Evolutionary conservation across 257 asterid species (phyloP).

Genomic region (Petunia axillaris): DNA sequence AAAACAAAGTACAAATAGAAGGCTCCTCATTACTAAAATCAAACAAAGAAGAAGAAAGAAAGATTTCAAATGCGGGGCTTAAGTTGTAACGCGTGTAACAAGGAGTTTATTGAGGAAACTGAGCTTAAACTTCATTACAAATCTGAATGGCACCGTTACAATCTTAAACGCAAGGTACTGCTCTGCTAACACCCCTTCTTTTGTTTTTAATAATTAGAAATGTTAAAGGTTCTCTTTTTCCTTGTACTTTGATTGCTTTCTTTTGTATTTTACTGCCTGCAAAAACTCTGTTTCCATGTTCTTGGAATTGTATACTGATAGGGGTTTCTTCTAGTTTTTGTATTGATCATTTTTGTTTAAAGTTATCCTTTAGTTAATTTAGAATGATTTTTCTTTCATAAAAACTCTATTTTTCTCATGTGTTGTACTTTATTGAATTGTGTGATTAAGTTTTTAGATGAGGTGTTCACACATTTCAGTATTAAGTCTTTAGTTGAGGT

Average conservation of each 20-base stretch:
- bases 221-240: too few species aligned
- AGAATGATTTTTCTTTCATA: background rate
- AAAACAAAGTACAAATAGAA: background rate
- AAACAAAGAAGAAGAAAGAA: background rate
- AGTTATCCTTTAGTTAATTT: too few species aligned
- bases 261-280: background rate
- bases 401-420: background rate
- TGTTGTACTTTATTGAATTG: background rate
- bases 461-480: background rate
- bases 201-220: too few species aligned
- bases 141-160: conserved; percentile 97
- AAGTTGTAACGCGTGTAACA: conserved; percentile 87
- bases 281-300: background rate
- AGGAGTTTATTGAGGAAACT: conserved; percentile 56
- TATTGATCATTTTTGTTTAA: background rate
- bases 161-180: conserved; percentile 88
- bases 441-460: background rate
- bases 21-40: background rate
- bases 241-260: background rate
- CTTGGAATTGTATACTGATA: background rate
- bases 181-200: background rate
- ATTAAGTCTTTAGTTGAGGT: background rate
- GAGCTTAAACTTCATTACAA: conserved; percentile 86
- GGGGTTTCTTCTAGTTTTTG: background rate
- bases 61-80: conserved; percentile 46